Evolutionary conservation across 257 asterid genomes (phyloP).

Genomic region (Solanum lycopersicoides): DNA sequence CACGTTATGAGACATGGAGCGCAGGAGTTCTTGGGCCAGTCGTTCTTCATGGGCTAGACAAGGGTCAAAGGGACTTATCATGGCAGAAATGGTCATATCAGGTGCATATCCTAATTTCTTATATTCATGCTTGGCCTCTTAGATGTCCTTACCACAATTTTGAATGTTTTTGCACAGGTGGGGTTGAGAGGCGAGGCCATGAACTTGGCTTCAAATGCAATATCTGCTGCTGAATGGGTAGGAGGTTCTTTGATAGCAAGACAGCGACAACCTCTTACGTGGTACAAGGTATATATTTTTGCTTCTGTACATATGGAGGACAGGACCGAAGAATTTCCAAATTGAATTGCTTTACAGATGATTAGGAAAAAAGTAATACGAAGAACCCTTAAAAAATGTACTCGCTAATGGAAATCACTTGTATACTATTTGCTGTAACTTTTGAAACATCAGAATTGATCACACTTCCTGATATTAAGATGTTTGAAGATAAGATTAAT

Average conservation of each 20-base stretch:
- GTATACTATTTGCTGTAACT: not conserved
- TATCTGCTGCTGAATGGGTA: constrained; percentile 52
- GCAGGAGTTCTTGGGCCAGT: constrained; percentile 90
- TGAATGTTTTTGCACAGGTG: constrained; percentile 22
- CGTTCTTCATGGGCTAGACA: constrained; percentile 49
- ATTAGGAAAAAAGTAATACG: not conserved
- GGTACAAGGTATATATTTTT: constrained; percentile 68
- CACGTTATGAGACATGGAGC: constrained; percentile 58
- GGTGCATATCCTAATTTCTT: constrained; percentile 25
- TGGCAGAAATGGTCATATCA: constrained; percentile 90
- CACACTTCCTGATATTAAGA: not conserved
- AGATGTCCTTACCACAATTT: not conserved
- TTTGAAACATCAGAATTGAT: not conserved
- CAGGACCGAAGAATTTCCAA: not conserved
- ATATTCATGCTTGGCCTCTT: not conserved
- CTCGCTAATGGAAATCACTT: not conserved
- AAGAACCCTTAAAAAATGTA: not conserved
- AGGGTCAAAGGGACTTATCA: constrained; percentile 61
- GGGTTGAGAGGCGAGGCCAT: constrained; percentile 85
- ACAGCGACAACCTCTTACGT: constrained; percentile 59
- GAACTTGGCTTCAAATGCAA: constrained; percentile 49
- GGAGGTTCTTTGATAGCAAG: constrained; percentile 33
- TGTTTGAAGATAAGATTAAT: not conserved
- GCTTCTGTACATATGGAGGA: not conserved
- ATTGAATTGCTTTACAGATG: not conserved